These are phyloP conservation scores for Heterobasidion occidentale DNA, from an alignment of 1,284 basidiomycete species.

Conservation along the genomic window DNA sequence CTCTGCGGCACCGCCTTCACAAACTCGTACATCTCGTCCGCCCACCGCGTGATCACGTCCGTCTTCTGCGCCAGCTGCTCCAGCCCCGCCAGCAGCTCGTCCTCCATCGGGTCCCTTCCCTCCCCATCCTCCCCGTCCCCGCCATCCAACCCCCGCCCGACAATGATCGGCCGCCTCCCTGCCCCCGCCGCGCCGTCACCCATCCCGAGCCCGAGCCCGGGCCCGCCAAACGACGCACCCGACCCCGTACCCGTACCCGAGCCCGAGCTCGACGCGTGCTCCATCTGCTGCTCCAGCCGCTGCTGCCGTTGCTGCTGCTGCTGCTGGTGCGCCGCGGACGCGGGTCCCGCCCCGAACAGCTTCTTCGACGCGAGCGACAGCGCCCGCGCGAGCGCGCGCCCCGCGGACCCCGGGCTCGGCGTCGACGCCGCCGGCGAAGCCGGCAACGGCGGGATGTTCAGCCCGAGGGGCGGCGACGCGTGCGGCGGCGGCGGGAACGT, in stretches of 20 bases:
- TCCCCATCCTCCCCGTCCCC: conserved; percentile 5
- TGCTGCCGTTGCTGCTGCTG: not conserved
- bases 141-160: conserved; percentile 10
- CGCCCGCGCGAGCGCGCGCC: conserved; percentile 66
- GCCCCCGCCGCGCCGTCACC: conserved; percentile 9
- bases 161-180: not conserved
- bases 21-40: conserved; percentile 85
- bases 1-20: conserved; percentile 73
- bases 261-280: not conserved
- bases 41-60: conserved; percentile 87
- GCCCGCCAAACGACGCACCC: conserved; percentile 15
- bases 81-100: conserved; percentile 64
- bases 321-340: not conserved
- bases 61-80: conserved; percentile 96
- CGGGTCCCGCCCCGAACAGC: conserved; percentile 62
- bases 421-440: not conserved
- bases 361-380: conserved; percentile 87
- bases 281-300: not conserved
- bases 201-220: conserved; percentile 17
- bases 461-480: conserved; percentile 47
- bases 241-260: not conserved
- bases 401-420: not conserved
- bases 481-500: conserved; percentile 59
- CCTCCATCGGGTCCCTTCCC: conserved; percentile 72
- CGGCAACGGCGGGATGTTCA: conserved; percentile 32